Evolutionary conservation across 352 stramenopile genomes (phyloP).

Genomic region (Thraustochytrium sp.): DNA sequence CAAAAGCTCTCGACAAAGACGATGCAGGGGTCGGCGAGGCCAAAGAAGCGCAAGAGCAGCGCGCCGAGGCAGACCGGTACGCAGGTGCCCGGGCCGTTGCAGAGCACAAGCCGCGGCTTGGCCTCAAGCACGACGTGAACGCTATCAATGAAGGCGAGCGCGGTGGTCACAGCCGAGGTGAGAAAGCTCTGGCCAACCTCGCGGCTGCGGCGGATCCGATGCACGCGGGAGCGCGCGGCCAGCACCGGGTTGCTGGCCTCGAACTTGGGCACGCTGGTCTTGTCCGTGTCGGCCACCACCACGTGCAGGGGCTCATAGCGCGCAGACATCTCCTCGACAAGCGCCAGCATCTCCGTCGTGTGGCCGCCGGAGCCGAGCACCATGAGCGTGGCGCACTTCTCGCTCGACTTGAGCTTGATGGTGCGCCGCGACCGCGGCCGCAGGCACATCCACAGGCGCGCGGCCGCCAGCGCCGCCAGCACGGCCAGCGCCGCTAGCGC

Average conservation of each 20-base stretch:
- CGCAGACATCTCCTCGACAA: constrained; percentile 70
- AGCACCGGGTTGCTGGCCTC: constrained; percentile 44
- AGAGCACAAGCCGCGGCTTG: constrained; percentile 77
- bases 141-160: constrained; percentile 67
- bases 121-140: constrained; percentile 64
- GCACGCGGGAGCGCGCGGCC: constrained; percentile 56
- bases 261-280: constrained; percentile 66
- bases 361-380: constrained; percentile 68
- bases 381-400: constrained; percentile 21
- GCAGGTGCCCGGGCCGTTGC: constrained; percentile 87
- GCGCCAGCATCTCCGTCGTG: constrained; percentile 88
- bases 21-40: constrained; percentile 66
- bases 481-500: not conserved
- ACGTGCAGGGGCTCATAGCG: constrained; percentile 77
- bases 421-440: not conserved
- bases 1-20: constrained; percentile 90
- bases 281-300: constrained; percentile 80
- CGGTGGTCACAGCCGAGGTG: constrained; percentile 75
- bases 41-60: constrained; percentile 72
- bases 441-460: not conserved
- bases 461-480: not conserved
- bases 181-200: constrained; percentile 88
- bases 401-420: not conserved
- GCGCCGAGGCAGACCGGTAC: constrained; percentile 78
- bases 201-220: constrained; percentile 76